phyloP scores from a whole-genome alignment of 345 rosid genomes.

The Raphanus sativus region DNA sequence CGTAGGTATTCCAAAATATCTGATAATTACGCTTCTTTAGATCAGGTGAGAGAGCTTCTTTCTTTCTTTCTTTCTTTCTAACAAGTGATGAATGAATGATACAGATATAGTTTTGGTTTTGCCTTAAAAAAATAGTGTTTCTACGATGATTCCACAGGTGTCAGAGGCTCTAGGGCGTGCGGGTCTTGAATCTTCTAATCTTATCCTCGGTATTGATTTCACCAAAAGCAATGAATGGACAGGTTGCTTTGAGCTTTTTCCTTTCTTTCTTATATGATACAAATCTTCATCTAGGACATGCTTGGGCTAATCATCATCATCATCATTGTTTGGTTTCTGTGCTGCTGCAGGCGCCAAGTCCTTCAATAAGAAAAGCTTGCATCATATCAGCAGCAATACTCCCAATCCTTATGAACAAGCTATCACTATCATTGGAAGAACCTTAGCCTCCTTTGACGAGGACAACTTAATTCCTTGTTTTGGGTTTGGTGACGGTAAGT shows the following conservation, averaged over 20 bases:
- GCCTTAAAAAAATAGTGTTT: background rate
- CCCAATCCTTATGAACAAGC: constrained; percentile 92
- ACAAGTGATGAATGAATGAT: background rate
- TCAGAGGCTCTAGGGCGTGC: constrained; percentile 78
- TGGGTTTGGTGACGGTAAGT: constrained; percentile 93
- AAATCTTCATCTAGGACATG: background rate
- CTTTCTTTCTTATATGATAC: background rate
- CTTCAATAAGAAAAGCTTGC: constrained; percentile 70
- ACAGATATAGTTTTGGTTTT: background rate
- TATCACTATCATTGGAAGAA: constrained; percentile 81
- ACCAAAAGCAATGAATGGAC: constrained; percentile 99
- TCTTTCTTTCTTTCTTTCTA: background rate
- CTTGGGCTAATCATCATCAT: background rate
- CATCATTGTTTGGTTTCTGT: background rate
- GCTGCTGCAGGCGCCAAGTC: constrained; percentile 60
- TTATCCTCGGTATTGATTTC: constrained; percentile 91
- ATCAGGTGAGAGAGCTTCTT: constrained; percentile 52
- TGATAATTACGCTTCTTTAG: constrained; percentile 73
- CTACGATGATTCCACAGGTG: constrained; percentile 42
- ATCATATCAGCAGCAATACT: constrained; percentile 62
- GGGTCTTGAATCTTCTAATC: constrained; percentile 98
- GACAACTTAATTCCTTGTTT: constrained; percentile 94
- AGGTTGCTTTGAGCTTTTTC: constrained; percentile 43
- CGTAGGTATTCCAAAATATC: constrained; percentile 80
- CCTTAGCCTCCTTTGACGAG: constrained; percentile 81